A percentile compares a stretch with the other conserved stretches of the same genome.
Evolutionary conservation across 768 basidiomycete genomes (phyloP).

Genomic region (Naganishia onofrii): DNA sequence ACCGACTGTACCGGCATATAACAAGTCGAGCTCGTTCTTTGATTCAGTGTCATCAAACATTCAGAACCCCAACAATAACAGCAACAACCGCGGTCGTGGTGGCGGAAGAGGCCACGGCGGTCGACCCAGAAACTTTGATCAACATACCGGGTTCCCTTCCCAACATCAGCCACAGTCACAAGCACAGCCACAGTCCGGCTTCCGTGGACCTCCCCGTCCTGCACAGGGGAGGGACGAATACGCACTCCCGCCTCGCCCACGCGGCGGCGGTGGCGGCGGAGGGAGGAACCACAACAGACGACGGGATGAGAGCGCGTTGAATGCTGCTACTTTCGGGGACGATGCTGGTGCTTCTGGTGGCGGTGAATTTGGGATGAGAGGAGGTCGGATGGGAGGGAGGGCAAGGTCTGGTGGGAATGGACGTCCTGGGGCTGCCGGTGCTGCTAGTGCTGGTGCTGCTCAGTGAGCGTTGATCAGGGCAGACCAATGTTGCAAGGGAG

Average conservation of each 20-base stretch:
- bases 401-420: not conserved
- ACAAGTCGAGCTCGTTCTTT: slow-evolving; percentile 34
- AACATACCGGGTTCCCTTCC: not conserved
- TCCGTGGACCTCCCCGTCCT: not conserved
- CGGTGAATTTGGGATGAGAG: not conserved
- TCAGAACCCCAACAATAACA: not conserved
- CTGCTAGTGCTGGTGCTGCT: not conserved
- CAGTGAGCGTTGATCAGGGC: not conserved
- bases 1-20: slow-evolving; percentile 25
- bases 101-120: not conserved
- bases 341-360: not conserved
- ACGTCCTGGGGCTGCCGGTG: no score
- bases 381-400: not conserved
- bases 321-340: slow-evolving; percentile 6
- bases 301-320: slow-evolving; percentile 16
- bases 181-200: not conserved
- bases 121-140: not conserved
- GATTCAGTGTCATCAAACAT: slow-evolving; percentile 33
- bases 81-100: not conserved
- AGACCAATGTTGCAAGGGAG: not conserved
- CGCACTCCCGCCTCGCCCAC: not conserved
- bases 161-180: no score
- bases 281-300: not conserved
- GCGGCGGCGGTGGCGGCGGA: not conserved
- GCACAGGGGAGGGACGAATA: not conserved